Conservation (phyloP, 2,329 filamentous ascomycete genomes). For the Colletotrichum tabaci region DNA sequence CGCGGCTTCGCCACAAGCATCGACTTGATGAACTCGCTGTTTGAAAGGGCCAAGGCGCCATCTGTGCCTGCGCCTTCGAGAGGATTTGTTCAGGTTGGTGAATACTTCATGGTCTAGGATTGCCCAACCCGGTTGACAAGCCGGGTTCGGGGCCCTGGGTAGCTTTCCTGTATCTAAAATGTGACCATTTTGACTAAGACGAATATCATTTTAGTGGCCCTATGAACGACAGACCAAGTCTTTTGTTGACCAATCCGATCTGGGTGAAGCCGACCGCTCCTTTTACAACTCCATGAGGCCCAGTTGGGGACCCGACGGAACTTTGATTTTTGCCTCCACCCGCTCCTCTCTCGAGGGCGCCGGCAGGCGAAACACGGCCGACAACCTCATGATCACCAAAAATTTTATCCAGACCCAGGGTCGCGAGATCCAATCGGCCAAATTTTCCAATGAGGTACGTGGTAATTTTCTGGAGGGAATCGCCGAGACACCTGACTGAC, state of each 20-base stretch:
- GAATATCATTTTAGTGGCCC: conserved; percentile 78
- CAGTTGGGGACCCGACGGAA: conserved; percentile 82
- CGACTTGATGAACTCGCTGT: conserved; percentile 96
- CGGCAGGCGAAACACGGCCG: conserved; percentile 55
- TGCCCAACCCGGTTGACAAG: conserved; percentile 28
- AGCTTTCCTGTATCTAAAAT: conserved; percentile 51
- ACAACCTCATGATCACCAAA: conserved; percentile 68
- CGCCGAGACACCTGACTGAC: conserved; percentile 40
- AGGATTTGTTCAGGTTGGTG: conserved; percentile 92
- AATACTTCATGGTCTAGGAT: conserved; percentile 52
- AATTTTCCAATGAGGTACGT: conserved; percentile 70
- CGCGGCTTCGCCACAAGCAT: conserved; percentile 89
- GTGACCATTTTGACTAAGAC: conserved; percentile 54
- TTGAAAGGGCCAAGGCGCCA: conserved; percentile 78
- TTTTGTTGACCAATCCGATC: conserved; percentile 71
- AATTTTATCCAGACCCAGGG: conserved; percentile 73
- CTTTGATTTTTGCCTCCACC: conserved; percentile 72
- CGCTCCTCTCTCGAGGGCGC: conserved; percentile 41
- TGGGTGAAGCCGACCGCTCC: conserved; percentile 74
- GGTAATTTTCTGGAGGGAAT: neutral
- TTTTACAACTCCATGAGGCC: conserved; percentile 85
- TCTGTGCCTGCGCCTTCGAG: conserved; percentile 66
- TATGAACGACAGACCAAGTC: conserved; percentile 85
- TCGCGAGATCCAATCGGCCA: conserved; percentile 76
- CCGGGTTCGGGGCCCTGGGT: neutral